Evolutionary conservation across 306 rosid species (phyloP), one percentile per base, ranked within the genome.

Genomic region (Begonia loranthoides): DNA sequence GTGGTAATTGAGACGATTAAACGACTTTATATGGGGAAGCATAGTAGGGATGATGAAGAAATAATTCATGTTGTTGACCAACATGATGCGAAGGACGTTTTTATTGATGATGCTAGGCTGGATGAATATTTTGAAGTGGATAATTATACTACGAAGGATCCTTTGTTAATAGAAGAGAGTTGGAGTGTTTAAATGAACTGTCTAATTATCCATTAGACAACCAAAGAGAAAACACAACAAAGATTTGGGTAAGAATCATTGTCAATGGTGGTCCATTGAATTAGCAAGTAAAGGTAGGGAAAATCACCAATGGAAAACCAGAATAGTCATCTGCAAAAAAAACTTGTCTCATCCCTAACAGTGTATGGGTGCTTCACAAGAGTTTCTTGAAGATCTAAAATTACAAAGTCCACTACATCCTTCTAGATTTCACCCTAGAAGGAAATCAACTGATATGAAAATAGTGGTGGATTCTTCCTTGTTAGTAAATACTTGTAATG

Each of bases 71-170:
- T 85, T 62, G 97, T 85, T 51, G 94, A 90, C 78, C 99, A 86
- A 57, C 86, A 90, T 72, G 99, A 90, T 61, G 86, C 99, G 1
- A 94, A 90, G 59, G 99, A 90, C 76, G 85, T 95, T 49, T 90
- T 90, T 66, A 90, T 90, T 54, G 99, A 90, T 38, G 99, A 90
- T 62, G 87, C 92, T 19, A 94, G 86, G 76, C 78, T 90, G 95
- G 97, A 90, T 70, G 97, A 90, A 54, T 90, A 90, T 67, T 90
- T 90, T 62, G 80, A 90, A 73, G 97, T 90, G 68, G 97, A 90
- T 66, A 71, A 86, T 70, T 85, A 92, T 33, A 76, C 85, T 49
- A 90, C 73, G 87, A 74, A 34, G 97, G 97, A 0, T 90, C 86
- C 80, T 90, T 90, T 62, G 95, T 90, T 62, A 90, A 90, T 63